phyloP scores from a whole-genome alignment of 768 basidiomycete genomes.

The Pleurotus tuber-regium region DNA sequence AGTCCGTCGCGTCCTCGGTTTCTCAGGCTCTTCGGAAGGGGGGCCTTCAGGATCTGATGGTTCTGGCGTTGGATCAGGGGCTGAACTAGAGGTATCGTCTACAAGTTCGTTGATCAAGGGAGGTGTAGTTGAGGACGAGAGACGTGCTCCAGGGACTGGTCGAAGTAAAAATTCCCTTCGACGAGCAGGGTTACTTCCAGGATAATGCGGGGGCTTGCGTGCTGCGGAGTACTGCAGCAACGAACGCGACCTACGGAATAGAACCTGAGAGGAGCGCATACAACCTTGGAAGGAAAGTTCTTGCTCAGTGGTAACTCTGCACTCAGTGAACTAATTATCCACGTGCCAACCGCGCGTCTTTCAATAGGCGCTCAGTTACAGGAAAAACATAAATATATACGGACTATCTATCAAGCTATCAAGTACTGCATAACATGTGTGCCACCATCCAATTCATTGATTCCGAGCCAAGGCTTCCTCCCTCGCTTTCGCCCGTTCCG shows the following conservation, averaged over 20 bases:
- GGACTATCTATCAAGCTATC: not conserved
- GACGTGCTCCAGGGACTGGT: constrained; percentile 12
- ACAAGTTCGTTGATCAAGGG: constrained; percentile 12
- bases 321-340: not conserved
- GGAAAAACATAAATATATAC: not conserved
- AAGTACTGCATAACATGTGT: not conserved
- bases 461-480: constrained; percentile 27
- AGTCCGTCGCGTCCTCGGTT: constrained; percentile 38
- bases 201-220: not conserved
- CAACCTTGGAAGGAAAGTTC: constrained; percentile 11
- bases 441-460: not conserved
- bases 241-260: constrained; percentile 35
- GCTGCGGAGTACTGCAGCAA: constrained; percentile 27
- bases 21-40: constrained; percentile 41
- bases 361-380: not conserved
- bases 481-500: constrained; percentile 72
- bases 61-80: constrained; percentile 8
- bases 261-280: constrained; percentile 36
- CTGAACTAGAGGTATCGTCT: constrained; percentile 10
- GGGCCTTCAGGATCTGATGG: constrained; percentile 15
- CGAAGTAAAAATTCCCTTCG: constrained; percentile 3
- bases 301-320: not conserved
- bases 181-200: constrained; percentile 11
- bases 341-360: not conserved
- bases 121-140: constrained; percentile 17